Evolutionary conservation across 176 grass and related monocot species (phyloP).

Genomic region (Poa annua): DNA sequence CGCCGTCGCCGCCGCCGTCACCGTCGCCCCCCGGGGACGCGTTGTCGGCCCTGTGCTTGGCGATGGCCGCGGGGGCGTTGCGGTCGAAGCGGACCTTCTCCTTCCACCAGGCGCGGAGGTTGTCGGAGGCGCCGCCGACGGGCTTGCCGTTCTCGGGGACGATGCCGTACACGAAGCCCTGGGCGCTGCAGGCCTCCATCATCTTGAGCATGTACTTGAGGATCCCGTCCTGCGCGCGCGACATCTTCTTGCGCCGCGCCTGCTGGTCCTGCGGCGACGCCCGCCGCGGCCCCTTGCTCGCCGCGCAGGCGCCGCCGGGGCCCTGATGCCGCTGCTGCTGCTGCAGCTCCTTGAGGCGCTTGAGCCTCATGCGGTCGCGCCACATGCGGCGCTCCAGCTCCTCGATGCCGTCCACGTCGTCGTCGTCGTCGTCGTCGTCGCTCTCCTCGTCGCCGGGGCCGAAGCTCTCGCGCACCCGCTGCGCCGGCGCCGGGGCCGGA

Average conservation of each 20-base stretch:
- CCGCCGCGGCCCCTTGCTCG: constrained; percentile 23
- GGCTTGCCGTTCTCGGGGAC: constrained; percentile 91
- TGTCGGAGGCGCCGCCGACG: constrained; percentile 88
- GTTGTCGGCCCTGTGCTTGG: constrained; percentile 57
- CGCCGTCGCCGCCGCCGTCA: not conserved
- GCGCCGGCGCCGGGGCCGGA: constrained; percentile 41
- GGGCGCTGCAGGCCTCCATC: constrained; percentile 95
- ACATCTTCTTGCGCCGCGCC: constrained; percentile 96
- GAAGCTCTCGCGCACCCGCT: constrained; percentile 33
- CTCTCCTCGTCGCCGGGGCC: constrained; percentile 43
- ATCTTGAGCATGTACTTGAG: constrained; percentile 98
- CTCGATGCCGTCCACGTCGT: constrained; percentile 74
- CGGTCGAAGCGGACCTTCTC: constrained; percentile 92
- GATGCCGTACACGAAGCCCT: constrained; percentile 97
- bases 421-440: constrained; percentile 42
- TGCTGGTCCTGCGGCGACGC: constrained; percentile 65
- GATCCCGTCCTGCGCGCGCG: constrained; percentile 87
- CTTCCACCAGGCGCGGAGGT: constrained; percentile 93
- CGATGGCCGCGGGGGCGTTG: constrained; percentile 77
- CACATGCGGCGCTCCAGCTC: constrained; percentile 88
- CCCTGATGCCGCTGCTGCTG: constrained; percentile 43
- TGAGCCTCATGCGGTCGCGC: constrained; percentile 72
- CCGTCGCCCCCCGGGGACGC: not conserved
- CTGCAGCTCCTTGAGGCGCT: constrained; percentile 77
- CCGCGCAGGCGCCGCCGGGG: constrained; percentile 13